phyloP scores from a whole-genome alignment of 1,284 basidiomycete species.

The Malassezia nana region DNA sequence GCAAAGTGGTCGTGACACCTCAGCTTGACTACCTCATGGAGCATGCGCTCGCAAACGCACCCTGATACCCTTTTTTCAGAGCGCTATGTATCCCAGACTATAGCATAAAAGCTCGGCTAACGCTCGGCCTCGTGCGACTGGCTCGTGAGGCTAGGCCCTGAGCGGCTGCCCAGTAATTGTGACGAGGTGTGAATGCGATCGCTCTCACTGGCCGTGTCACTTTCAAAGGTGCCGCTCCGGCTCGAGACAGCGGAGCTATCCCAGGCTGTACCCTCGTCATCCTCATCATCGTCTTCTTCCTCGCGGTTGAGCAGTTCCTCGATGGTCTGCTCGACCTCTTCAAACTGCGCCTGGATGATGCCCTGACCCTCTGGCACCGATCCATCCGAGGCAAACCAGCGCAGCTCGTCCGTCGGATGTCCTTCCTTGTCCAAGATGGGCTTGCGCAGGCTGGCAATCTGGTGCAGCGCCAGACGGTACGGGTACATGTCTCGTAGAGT shows the following conservation, averaged over 20 bases:
- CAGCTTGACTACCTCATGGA: constrained; percentile 67
- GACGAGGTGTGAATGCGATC: constrained; percentile 3
- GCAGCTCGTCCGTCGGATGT: constrained; percentile 32
- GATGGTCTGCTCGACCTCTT: constrained; percentile 88
- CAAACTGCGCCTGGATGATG: constrained; percentile 87
- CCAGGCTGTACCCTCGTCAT: constrained; percentile 23
- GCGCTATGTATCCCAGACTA: not conserved
- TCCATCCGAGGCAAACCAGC: constrained; percentile 55
- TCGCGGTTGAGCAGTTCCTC: constrained; percentile 52
- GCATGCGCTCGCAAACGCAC: constrained; percentile 42
- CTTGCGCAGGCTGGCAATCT: constrained; percentile 83
- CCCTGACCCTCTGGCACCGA: constrained; percentile 89
- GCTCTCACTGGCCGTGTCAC: constrained; percentile 15
- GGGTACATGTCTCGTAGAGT: constrained; percentile 92
- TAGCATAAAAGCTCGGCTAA: not conserved
- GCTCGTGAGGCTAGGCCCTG: constrained; percentile 2
- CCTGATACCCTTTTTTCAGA: not conserved
- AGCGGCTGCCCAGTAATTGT: constrained; percentile 11
- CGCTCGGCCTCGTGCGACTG: not conserved
- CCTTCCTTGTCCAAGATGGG: constrained; percentile 69
- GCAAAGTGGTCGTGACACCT: constrained; percentile 74
- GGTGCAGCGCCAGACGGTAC: constrained; percentile 87
- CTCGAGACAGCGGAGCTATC: constrained; percentile 10
- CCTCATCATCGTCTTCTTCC: constrained; percentile 42
- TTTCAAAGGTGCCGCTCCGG: constrained; percentile 1